Conservation (phyloP, 306 rosid genomes). For the Trichosanthes cucumerina region DNA sequence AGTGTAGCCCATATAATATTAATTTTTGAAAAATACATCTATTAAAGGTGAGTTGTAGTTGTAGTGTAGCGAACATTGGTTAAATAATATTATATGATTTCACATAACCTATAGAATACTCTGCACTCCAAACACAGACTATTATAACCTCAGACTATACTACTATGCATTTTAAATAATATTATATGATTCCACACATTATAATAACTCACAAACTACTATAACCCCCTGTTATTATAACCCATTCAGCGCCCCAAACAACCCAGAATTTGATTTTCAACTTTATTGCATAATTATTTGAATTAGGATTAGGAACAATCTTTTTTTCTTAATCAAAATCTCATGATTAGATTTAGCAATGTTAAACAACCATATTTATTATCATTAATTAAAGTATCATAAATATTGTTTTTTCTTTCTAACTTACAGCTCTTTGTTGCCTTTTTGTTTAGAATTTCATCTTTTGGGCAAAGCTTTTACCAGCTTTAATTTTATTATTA, state of each 20-base stretch:
- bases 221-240: too few species aligned
- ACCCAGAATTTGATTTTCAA: neutral
- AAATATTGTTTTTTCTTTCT: neutral
- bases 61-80: neutral
- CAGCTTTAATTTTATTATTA: neutral
- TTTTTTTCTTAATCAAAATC: neutral
- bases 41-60: neutral
- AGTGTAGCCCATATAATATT: neutral
- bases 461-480: neutral
- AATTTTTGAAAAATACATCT: neutral
- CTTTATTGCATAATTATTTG: neutral
- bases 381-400: neutral
- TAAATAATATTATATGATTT: too few species aligned
- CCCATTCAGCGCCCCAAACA: too few species aligned
- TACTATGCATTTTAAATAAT: too few species aligned
- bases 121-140: too few species aligned
- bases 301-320: neutral
- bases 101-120: too few species aligned
- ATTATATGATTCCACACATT: too few species aligned
- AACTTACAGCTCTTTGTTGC: neutral
- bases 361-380: neutral
- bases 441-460: neutral
- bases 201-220: too few species aligned
- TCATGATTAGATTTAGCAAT: neutral
- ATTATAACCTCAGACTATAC: too few species aligned